Conservation (phyloP, 768 basidiomycete species). For the Mycena crocata region DNA sequence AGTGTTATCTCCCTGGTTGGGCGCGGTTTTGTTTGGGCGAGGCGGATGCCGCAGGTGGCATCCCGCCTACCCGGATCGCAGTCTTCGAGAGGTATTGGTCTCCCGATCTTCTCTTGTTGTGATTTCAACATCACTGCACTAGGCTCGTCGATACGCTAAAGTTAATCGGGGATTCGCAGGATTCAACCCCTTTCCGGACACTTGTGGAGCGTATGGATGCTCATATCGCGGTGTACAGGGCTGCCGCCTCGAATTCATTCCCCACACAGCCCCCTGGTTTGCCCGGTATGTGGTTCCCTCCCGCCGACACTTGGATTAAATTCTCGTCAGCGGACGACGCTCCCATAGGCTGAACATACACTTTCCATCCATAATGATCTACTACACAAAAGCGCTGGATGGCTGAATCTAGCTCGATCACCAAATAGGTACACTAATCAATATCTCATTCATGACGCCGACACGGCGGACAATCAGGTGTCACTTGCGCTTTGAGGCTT, state of each 20-base stretch:
- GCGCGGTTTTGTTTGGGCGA: conserved; percentile 17
- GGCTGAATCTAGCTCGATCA: no score
- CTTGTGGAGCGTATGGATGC: conserved; percentile 24
- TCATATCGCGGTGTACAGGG: not conserved
- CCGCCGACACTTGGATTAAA: conserved; percentile 6
- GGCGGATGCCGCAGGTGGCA: conserved; percentile 1
- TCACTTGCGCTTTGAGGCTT: no score
- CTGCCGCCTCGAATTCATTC: not conserved
- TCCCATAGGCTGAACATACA: no score
- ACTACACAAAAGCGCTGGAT: no score
- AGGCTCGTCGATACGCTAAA: conserved; percentile 20
- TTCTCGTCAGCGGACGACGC: conserved; percentile 3
- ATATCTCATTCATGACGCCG: no score
- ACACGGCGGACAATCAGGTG: no score
- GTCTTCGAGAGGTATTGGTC: conserved; percentile 18
- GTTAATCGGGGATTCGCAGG: conserved; percentile 6
- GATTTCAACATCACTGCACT: not conserved
- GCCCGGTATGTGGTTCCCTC: not conserved
- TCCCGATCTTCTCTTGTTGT: not conserved
- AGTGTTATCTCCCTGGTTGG: conserved; percentile 20
- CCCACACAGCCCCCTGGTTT: not conserved
- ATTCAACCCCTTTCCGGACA: not conserved
- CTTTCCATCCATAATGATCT: no score
- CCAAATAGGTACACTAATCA: no score
- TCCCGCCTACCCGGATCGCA: not conserved